phyloP scores from a whole-genome alignment of 2,329 filamentous ascomycete species.

The Stagonosporopsis tanaceti region DNA sequence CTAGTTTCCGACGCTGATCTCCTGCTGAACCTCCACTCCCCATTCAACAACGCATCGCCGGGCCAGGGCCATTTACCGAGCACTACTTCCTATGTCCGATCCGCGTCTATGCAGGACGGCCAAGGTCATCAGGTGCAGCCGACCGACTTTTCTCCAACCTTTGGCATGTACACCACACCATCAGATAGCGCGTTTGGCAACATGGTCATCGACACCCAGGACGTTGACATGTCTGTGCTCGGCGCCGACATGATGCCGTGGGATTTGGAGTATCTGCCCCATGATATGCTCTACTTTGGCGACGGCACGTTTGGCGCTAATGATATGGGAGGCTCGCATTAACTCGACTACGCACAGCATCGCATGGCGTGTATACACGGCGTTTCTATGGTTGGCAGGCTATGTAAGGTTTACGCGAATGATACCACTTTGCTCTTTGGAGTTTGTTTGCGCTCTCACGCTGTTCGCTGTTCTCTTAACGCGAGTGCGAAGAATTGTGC shows the following conservation, averaged over 20 bases:
- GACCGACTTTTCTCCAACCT: constrained; percentile 35
- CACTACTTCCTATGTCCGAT: constrained; percentile 30
- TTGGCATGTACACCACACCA: constrained; percentile 35
- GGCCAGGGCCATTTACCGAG: constrained; percentile 24
- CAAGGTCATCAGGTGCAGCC: constrained; percentile 7
- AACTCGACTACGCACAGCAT: background rate
- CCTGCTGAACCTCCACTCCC: constrained; percentile 59
- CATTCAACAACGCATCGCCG: constrained; percentile 48
- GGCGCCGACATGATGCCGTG: constrained; percentile 76
- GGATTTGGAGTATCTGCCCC: constrained; percentile 73
- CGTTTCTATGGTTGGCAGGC: background rate
- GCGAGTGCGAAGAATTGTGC: background rate
- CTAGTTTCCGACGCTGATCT: constrained; percentile 58
- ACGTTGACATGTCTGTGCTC: constrained; percentile 76
- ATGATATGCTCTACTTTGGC: constrained; percentile 64
- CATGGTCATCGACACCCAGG: constrained; percentile 79
- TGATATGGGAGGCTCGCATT: constrained; percentile 11
- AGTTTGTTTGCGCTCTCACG: background rate
- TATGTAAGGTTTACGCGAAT: constrained; percentile 7
- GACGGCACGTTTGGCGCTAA: constrained; percentile 23
- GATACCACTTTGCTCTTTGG: constrained; percentile 12
- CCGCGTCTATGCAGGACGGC: constrained; percentile 26
- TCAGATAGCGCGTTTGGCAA: constrained; percentile 50
- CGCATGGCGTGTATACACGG: background rate
- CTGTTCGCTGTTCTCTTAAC: background rate